phyloP scores from a whole-genome alignment of 805 yeast species.

The Phaffomyces antillensis region DNA sequence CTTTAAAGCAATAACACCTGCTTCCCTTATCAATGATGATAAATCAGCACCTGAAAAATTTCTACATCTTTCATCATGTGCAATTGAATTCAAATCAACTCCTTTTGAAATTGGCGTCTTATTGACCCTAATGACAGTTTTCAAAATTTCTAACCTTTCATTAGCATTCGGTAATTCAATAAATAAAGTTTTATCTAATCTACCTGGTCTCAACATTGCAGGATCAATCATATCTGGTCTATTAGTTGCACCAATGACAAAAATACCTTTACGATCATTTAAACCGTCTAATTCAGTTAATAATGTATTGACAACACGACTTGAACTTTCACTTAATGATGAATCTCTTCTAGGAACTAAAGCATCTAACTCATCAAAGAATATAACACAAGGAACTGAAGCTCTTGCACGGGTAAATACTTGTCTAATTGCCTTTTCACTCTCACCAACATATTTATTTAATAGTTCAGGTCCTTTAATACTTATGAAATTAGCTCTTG shows the following conservation, averaged over 20 bases:
- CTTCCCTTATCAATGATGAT: slow-evolving; percentile 85
- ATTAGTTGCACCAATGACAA: slow-evolving; percentile 94
- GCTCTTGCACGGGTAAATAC: slow-evolving; percentile 90
- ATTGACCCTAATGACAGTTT: slow-evolving; percentile 63
- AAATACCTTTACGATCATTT: slow-evolving; percentile 87
- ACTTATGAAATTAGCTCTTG: slow-evolving; percentile 91
- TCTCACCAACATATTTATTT: slow-evolving; percentile 94
- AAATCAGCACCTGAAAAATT: slow-evolving; percentile 96
- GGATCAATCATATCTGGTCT: slow-evolving; percentile 98
- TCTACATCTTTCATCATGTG: slow-evolving; percentile 72
- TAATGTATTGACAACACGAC: slow-evolving; percentile 90
- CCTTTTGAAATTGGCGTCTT: slow-evolving; percentile 64
- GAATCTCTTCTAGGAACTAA: slow-evolving; percentile 91
- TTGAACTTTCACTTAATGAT: slow-evolving; percentile 78
- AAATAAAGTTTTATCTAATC: slow-evolving; percentile 86
- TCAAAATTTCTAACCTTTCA: slow-evolving; percentile 78
- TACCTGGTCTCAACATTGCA: slow-evolving; percentile 96
- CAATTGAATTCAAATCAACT: slow-evolving; percentile 57
- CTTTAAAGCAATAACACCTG: slow-evolving; percentile 84
- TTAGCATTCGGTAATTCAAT: slow-evolving; percentile 78
- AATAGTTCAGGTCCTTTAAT: slow-evolving; percentile 93
- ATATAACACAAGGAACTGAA: slow-evolving; percentile 87
- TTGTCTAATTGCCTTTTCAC: slow-evolving; percentile 89
- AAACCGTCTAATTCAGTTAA: slow-evolving; percentile 93
- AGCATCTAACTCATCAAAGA: slow-evolving; percentile 95